phyloP scores from a whole-genome alignment of 2,329 filamentous ascomycete species.

The Colletotrichum zoysiae region DNA sequence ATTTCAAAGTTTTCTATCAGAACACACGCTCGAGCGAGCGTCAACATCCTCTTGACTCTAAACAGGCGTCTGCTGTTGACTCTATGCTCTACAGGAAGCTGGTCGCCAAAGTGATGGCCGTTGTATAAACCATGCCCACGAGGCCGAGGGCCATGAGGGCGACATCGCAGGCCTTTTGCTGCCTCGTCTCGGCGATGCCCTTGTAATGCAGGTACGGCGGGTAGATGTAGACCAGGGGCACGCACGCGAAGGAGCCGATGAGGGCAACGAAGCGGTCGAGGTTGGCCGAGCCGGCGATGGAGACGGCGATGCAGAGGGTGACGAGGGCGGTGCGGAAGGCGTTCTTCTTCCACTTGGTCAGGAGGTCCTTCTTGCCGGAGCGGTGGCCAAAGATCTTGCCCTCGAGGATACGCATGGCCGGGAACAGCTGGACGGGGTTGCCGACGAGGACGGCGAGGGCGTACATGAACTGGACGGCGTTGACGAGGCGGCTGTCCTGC shows the following conservation, averaged over 20 bases:
- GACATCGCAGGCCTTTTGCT: conserved; percentile 70
- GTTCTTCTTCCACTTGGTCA: conserved; percentile 84
- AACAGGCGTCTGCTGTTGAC: background rate
- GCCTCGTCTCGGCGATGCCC: conserved; percentile 70
- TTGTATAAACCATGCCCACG: conserved; percentile 79
- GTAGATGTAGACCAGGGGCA: conserved; percentile 92
- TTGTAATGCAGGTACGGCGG: conserved; percentile 78
- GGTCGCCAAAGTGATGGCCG: conserved; percentile 67
- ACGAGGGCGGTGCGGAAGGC: conserved; percentile 70
- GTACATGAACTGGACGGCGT: conserved; percentile 81
- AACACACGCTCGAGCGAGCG: background rate
- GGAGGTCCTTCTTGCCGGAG: conserved; percentile 73
- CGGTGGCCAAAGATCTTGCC: conserved; percentile 74
- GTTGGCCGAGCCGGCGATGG: conserved; percentile 74
- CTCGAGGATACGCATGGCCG: conserved; percentile 79
- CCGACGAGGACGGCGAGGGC: conserved; percentile 80
- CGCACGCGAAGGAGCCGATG: conserved; percentile 97
- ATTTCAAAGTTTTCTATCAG: background rate
- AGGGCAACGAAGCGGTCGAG: conserved; percentile 94
- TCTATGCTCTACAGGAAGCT: conserved; percentile 51
- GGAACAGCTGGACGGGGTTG: conserved; percentile 81
- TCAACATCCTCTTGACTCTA: background rate
- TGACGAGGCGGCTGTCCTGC: conserved; percentile 78
- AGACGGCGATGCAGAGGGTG: conserved; percentile 69
- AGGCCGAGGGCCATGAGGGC: conserved; percentile 72